Evolutionary conservation across 192 early-diverging fungal species (phyloP), one percentile per base, ranked within the genome.

Genomic region (Hyaloraphidium curvatum): DNA sequence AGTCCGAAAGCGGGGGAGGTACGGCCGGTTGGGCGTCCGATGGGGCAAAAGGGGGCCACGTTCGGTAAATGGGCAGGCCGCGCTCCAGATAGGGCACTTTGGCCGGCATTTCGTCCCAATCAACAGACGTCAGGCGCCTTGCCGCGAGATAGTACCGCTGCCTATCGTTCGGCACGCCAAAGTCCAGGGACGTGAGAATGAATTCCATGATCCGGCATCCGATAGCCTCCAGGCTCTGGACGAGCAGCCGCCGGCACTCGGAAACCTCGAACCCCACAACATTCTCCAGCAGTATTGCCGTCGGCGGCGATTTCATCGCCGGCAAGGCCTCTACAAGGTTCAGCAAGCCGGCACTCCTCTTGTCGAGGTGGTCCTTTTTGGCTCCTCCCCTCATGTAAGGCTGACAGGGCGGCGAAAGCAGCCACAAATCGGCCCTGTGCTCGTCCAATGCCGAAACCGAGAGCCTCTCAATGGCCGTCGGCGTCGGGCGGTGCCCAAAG

Each of bases 381-480:
- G 81, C 86, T 5, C 39, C 62, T 77, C 75, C 54, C 40, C 53
- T 50, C 1, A 67, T 67, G 53, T 72, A 73, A 2, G 71, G 71
- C 65, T 95, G 91, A 54, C 91, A 96, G 0, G 91, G 91, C 25
- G 91, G 91, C 53, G 82, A 86, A 43, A 91, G 68, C 5, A 96
- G 68, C 91, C 91, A 92, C 43, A 79, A 80, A 59, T 83, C 73
- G 0, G 83, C 82, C 7, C 74, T 57, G 56, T 80, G 72, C 63
- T 65, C 75, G 60, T 76, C 69, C 39, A 82, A 54, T 21, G 66
- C 60, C 31, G 58, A 57, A 7, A 64, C 55, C 2, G 55, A 65
- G 2, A 82, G 61, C 21, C 40, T 51, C 33, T 81, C 78, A 19
- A 82, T 71, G 5, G 64, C 64, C 54, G 55, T 65, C 1, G 71